Evolutionary conservation across 164 flowering plant species (phyloP), one percentile per base, ranked within the genome.

Genomic region (Annona cherimola): DNA sequence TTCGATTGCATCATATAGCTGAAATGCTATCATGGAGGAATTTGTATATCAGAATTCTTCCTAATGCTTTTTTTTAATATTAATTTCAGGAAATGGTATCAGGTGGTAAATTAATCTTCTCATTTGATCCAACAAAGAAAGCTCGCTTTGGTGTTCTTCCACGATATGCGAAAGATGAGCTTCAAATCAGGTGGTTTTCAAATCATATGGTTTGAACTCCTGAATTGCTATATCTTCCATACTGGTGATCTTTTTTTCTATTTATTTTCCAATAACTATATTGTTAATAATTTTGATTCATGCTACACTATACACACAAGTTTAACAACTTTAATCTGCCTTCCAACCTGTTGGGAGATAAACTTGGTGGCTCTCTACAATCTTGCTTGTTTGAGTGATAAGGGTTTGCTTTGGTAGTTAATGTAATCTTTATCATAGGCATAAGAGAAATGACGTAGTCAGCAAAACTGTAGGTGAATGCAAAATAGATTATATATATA

Each of bases 181-280:
- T 80, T 67, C 84, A 81, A 59, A 93, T 93, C 71, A 86, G 77
- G 84, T 95, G 99, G 99, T 95, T 95, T 74, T 67, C 84, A 81
- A 59, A 93, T 93, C 71, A 86, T 76, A 84, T 95, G 99, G 99
- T 95, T 95, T 74, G 98, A 95, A 83, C 97, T 95, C 78, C 98
- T 98, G 71, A 95, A 89, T 76, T 95, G 99, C 81, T 95, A 85
- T 84, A 91, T 95, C 79, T 95, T 95, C 80, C 99, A 95, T 67
- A 93, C 91, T 81, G 97, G 99, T 95, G 73, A 43, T 87, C 40
- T 18, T 71, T 44, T 19, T 12, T 20, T 40, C 57, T 20, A 16
- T 60, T 60, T 60, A 6, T 18, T 18, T 3, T 63, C 11, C 67
- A 63, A 39, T 44, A 63, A 63, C 16, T 18, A 8, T 44, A 18